phyloP scores from a whole-genome alignment of 192 early-diverging fungal genomes.

The Helicostylum pulchrum region DNA sequence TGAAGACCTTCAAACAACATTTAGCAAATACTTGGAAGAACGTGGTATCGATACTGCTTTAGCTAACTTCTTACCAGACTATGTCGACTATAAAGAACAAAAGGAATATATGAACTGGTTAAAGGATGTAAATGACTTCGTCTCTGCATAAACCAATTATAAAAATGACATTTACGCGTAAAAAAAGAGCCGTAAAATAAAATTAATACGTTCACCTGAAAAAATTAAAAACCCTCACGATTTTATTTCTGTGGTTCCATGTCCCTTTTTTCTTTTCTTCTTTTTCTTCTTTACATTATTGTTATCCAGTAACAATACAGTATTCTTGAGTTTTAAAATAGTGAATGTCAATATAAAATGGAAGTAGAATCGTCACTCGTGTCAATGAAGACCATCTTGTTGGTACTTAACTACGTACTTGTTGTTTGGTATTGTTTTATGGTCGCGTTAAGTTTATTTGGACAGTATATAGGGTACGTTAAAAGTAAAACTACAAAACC shows the following conservation, averaged over 20 bases:
- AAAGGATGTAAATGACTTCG: constrained; percentile 72
- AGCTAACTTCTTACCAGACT: constrained; percentile 82
- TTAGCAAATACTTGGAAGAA: constrained; percentile 78
- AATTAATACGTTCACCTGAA: no score
- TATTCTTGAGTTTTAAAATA: no score
- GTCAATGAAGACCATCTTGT: no score
- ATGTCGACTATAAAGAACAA: constrained; percentile 95
- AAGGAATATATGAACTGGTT: constrained; percentile 90
- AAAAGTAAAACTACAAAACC: background rate
- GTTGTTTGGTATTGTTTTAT: constrained; percentile 36
- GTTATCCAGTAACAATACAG: no score
- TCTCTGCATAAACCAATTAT: constrained; percentile 45
- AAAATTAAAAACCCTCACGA: background rate
- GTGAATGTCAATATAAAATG: no score
- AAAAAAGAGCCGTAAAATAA: background rate
- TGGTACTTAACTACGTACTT: background rate
- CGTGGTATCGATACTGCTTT: constrained; percentile 82
- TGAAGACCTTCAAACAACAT: constrained; percentile 65
- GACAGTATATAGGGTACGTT: constrained; percentile 32
- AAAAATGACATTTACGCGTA: background rate
- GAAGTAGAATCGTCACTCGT: no score
- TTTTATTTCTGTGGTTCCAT: background rate
- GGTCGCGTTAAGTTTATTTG: constrained; percentile 28
- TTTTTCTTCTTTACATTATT: no score
- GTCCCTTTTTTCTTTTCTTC: background rate